Conservation (phyloP, 1,284 basidiomycete genomes). For the Papiliotrema flavescens region DNA sequence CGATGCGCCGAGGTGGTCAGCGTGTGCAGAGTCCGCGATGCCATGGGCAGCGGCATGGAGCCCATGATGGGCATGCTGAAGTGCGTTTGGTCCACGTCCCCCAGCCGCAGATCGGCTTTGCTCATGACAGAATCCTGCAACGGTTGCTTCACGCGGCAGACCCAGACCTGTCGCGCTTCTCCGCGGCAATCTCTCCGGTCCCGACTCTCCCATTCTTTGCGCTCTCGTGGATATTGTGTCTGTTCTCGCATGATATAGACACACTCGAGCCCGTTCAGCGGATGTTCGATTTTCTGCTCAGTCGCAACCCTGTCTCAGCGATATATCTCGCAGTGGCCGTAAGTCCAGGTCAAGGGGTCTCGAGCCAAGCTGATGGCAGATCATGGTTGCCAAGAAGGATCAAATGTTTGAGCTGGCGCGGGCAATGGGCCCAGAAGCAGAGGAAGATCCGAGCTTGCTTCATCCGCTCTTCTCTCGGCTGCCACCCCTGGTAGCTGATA, state of each 20-base stretch:
- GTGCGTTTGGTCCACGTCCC: constrained; percentile 47
- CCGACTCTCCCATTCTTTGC: constrained; percentile 58
- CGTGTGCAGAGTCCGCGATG: constrained; percentile 76
- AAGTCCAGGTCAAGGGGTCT: constrained; percentile 39
- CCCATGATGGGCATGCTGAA: constrained; percentile 78
- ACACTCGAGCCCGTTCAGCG: constrained; percentile 78
- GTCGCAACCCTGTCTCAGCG: constrained; percentile 70
- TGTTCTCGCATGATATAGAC: constrained; percentile 87
- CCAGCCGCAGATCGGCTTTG: neutral
- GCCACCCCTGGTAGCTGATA: constrained; percentile 58
- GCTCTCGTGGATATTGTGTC: constrained; percentile 81
- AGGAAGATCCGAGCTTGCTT: constrained; percentile 51
- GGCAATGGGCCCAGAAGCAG: constrained; percentile 32
- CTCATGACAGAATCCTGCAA: constrained; percentile 58
- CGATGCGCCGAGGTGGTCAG: constrained; percentile 57
- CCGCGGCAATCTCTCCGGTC: constrained; percentile 37
- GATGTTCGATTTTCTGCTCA: constrained; percentile 81
- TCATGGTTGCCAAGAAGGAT: constrained; percentile 46
- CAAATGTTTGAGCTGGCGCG: constrained; percentile 38
- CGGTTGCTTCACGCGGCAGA: constrained; percentile 68
- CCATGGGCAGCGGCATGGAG: constrained; percentile 79
- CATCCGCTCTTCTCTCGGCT: constrained; percentile 72
- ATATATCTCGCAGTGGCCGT: constrained; percentile 82
- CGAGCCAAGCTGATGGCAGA: constrained; percentile 24
- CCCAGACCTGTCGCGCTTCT: constrained; percentile 61